phyloP scores from a whole-genome alignment of 2,329 filamentous ascomycete species.

The Fusarium liriodendri region DNA sequence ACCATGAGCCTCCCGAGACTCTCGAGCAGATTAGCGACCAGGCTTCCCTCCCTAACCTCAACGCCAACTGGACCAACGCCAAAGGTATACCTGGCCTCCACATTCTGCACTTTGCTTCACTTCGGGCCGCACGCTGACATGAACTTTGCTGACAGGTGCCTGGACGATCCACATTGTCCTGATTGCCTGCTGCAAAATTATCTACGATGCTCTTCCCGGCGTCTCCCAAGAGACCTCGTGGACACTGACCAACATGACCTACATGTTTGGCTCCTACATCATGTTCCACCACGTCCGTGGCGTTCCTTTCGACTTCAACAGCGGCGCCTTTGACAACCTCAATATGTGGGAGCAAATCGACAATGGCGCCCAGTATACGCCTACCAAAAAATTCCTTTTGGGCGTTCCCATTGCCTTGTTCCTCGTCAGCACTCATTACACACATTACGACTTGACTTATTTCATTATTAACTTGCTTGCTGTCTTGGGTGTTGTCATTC shows the following conservation, averaged over 20 bases:
- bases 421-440: slow-evolving; percentile 97
- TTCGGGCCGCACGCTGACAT: slow-evolving; percentile 31
- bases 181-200: slow-evolving; percentile 91
- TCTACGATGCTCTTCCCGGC: slow-evolving; percentile 96
- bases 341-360: slow-evolving; percentile 99
- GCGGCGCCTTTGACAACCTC: slow-evolving; percentile 97
- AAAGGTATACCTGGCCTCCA: slow-evolving; percentile 75
- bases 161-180: slow-evolving; percentile 98
- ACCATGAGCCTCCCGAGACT: slow-evolving; percentile 95
- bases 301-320: slow-evolving; percentile 98
- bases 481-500: slow-evolving; percentile 91
- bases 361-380: slow-evolving; percentile 98
- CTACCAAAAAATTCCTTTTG: slow-evolving; percentile 97
- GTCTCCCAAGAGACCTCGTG: slow-evolving; percentile 98
- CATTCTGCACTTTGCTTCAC: slow-evolving; percentile 1
- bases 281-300: slow-evolving; percentile 99
- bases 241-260: slow-evolving; percentile 98
- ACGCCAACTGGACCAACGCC: slow-evolving; percentile 98
- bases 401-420: slow-evolving; percentile 95
- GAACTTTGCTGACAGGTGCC: slow-evolving; percentile 71
- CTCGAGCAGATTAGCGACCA: slow-evolving; percentile 98
- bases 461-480: slow-evolving; percentile 98
- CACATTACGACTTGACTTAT: slow-evolving; percentile 96
- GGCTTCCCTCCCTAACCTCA: slow-evolving; percentile 92
- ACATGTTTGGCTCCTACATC: slow-evolving; percentile 98